Evolutionary conservation across 2,329 filamentous ascomycete genomes (phyloP).

Genomic region (Xylaria sp.): DNA sequence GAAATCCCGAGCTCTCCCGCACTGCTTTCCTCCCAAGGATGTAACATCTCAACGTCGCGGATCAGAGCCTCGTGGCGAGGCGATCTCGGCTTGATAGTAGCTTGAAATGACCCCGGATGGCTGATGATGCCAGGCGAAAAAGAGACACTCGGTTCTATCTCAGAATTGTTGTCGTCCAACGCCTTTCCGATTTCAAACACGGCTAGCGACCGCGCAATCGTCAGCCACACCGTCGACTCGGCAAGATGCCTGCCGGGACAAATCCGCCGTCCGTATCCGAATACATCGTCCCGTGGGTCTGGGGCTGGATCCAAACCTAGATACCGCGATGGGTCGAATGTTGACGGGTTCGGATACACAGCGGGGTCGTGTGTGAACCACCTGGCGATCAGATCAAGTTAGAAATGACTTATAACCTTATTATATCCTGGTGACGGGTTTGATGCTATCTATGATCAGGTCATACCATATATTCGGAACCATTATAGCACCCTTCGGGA

Average conservation of each 20-base stretch:
- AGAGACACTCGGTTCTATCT: conserved; percentile 8
- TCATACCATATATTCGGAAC: conserved; percentile 36
- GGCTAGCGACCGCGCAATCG: conserved; percentile 55
- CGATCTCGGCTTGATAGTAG: conserved; percentile 38
- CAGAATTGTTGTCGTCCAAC: conserved; percentile 47
- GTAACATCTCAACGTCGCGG: conserved; percentile 1
- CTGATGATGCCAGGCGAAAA: conserved; percentile 39
- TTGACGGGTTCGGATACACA: conserved; percentile 61
- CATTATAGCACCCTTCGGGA: conserved; percentile 36
- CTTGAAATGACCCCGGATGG: conserved; percentile 39
- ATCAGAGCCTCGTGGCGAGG: conserved; percentile 40
- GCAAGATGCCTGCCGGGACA: conserved; percentile 51
- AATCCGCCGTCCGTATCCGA: conserved; percentile 51
- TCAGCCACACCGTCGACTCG: conserved; percentile 48
- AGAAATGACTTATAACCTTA: neutral
- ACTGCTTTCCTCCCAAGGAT: conserved; percentile 17
- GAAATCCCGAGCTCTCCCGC: neutral
- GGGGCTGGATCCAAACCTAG: conserved; percentile 42
- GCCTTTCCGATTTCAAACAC: conserved; percentile 55
- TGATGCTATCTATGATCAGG: neutral
- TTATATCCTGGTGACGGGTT: neutral
- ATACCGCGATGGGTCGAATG: conserved; percentile 51
- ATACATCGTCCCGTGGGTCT: conserved; percentile 44
- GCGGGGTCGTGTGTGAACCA: conserved; percentile 71
- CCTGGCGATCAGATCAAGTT: conserved; percentile 11